phyloP scores from a whole-genome alignment of 257 asterid genomes.

The Rhazya stricta region DNA sequence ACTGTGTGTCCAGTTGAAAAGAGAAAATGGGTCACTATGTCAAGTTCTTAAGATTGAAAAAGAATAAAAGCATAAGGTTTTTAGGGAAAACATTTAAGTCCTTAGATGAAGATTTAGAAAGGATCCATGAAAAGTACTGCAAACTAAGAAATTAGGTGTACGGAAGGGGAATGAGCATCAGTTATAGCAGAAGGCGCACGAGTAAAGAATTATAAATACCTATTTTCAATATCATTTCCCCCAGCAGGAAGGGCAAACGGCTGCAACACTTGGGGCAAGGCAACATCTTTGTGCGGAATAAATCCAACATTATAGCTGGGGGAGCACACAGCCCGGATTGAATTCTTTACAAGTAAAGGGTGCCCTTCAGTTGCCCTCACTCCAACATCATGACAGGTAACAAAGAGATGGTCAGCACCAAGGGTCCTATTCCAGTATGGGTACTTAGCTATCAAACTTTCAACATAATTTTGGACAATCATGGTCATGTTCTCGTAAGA shows the following conservation, averaged over 20 bases:
- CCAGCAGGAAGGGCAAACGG: conserved; percentile 98
- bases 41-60: neutral
- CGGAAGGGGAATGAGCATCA: neutral
- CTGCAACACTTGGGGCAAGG: conserved; percentile 95
- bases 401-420: conserved; percentile 97
- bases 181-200: neutral
- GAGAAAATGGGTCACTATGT: neutral
- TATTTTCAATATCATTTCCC: conserved; percentile 86
- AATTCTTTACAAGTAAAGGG: conserved; percentile 78
- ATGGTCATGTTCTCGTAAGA: conserved; percentile 94
- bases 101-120: neutral
- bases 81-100: neutral
- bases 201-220: conserved; percentile 35
- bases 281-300: conserved; percentile 97
- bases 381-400: conserved; percentile 98
- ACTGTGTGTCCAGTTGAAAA: neutral
- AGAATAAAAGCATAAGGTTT: neutral
- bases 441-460: conserved; percentile 66
- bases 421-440: conserved; percentile 97
- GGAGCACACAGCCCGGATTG: conserved; percentile 97
- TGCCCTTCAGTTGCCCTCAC: conserved; percentile 99
- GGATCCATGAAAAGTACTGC: neutral
- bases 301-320: conserved; percentile 98
- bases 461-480: conserved; percentile 80
- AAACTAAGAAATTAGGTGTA: neutral